Conservation (phyloP, 352 stramenopile genomes). For the Phytophthora pisi region DNA sequence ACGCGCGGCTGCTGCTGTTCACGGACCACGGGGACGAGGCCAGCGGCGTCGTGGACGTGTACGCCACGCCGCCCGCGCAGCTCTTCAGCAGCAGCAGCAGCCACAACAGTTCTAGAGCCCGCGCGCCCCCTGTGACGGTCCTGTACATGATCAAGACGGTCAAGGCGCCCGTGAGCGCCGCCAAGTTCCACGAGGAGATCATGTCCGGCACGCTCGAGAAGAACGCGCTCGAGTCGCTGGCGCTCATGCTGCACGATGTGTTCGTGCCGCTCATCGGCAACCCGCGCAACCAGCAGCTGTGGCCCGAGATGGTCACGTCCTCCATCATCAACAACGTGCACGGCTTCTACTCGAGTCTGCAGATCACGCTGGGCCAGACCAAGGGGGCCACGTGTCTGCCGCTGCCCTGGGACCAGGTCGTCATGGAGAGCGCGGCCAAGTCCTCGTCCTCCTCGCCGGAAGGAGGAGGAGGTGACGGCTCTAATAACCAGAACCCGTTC, state of each 20-base stretch:
- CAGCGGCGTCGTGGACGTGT: conserved; percentile 62
- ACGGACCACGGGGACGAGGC: conserved; percentile 71
- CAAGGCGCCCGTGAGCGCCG: conserved; percentile 63
- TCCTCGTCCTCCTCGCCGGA: conserved; percentile 3
- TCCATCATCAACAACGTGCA: conserved; percentile 82
- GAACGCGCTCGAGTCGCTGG: conserved; percentile 77
- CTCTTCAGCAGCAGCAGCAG: conserved; percentile 19
- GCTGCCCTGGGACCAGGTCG: conserved; percentile 79
- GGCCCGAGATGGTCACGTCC: conserved; percentile 83
- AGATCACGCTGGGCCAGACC: conserved; percentile 90
- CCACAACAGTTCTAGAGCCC: too few species aligned
- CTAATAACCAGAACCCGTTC: conserved; percentile 4
- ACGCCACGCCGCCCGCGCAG: conserved; percentile 55
- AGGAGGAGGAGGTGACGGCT: not conserved
- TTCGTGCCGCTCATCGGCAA: conserved; percentile 80
- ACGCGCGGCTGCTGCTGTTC: conserved; percentile 67
- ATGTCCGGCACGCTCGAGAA: conserved; percentile 74
- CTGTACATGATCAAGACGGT: conserved; percentile 80
- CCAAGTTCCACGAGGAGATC: conserved; percentile 75
- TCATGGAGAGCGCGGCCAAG: conserved; percentile 55
- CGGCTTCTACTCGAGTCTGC: conserved; percentile 81
- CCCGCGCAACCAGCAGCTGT: conserved; percentile 76
- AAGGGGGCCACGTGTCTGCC: conserved; percentile 84
- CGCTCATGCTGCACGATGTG: conserved; percentile 75
- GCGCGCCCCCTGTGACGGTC: conserved; percentile 59